Conservation (phyloP, 2,329 filamentous ascomycete genomes). For the Monosporascus sp. region DNA sequence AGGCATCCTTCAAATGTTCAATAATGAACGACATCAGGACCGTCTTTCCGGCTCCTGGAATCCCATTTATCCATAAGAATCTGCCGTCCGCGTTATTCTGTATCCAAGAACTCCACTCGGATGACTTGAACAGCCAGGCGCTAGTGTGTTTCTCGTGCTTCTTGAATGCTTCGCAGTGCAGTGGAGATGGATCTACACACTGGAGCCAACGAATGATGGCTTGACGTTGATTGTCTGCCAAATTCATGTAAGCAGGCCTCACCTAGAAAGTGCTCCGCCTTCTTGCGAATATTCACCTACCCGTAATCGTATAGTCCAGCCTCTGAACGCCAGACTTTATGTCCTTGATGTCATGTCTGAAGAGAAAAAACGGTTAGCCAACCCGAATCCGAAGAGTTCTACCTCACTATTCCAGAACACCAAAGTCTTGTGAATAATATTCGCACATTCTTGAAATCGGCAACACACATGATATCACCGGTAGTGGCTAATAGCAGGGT, state of each 20-base stretch:
- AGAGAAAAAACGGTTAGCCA: background rate
- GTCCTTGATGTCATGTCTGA: conserved; percentile 1
- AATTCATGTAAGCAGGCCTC: background rate
- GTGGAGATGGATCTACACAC: background rate
- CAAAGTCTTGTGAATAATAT: background rate
- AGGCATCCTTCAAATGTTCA: conserved; percentile 2
- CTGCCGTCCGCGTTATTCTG: background rate
- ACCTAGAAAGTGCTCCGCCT: background rate
- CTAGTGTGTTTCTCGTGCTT: conserved; percentile 2
- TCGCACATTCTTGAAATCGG: background rate
- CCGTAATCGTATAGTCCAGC: background rate
- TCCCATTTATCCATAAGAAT: conserved; percentile 10
- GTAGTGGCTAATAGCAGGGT: conserved; percentile 6
- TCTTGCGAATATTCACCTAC: background rate
- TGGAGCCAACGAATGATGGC: conserved; percentile 1
- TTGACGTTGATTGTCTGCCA: background rate
- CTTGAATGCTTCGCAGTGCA: background rate
- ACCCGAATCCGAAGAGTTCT: too few species aligned
- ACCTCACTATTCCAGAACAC: too few species aligned
- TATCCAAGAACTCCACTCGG: background rate
- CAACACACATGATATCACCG: conserved; percentile 5
- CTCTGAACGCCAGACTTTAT: background rate
- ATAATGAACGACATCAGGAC: conserved; percentile 9
- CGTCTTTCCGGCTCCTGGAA: conserved; percentile 12
- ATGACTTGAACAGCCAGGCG: background rate